Evolutionary conservation across 2,329 filamentous ascomycete species (phyloP).

Genomic region (Pseudocercospora macadamiae): DNA sequence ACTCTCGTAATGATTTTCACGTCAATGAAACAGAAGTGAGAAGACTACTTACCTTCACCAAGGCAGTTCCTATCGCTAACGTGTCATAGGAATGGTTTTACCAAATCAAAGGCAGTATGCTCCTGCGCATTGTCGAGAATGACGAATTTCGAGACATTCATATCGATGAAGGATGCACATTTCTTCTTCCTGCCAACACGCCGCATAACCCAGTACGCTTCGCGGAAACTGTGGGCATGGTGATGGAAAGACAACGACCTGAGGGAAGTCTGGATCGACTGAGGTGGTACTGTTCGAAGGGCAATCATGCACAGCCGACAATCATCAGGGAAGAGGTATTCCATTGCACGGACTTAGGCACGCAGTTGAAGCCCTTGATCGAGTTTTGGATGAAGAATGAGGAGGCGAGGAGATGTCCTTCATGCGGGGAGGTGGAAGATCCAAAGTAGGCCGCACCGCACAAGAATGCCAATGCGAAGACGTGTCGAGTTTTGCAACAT

Average conservation of each 20-base stretch:
- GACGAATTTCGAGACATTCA: slow-evolving; percentile 77
- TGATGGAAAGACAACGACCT: slow-evolving; percentile 84
- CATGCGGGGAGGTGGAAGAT: slow-evolving; percentile 61
- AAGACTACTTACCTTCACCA: neutral
- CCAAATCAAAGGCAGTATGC: slow-evolving; percentile 90
- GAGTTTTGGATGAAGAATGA: slow-evolving; percentile 74
- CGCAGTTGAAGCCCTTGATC: slow-evolving; percentile 90
- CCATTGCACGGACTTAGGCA: slow-evolving; percentile 85
- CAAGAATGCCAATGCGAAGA: neutral
- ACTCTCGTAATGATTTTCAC: slow-evolving; percentile 95
- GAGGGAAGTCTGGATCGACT: slow-evolving; percentile 72
- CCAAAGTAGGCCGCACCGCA: neutral
- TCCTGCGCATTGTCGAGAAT: slow-evolving; percentile 83
- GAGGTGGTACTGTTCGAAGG: slow-evolving; percentile 84
- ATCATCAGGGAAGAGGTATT: slow-evolving; percentile 86
- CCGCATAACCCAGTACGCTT: slow-evolving; percentile 95
- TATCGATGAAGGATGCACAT: slow-evolving; percentile 92
- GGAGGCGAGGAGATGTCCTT: slow-evolving; percentile 71
- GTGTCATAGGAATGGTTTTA: slow-evolving; percentile 86
- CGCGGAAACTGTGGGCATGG: slow-evolving; percentile 88
- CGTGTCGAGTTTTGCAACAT: neutral
- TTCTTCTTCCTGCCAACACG: slow-evolving; percentile 83
- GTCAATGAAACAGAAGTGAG: slow-evolving; percentile 78
- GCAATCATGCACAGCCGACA: slow-evolving; percentile 52
- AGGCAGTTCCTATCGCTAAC: neutral